These are phyloP conservation scores for Simplicillium aogashimaense DNA, from an alignment of 2,329 filamentous ascomycete genomes.

Conservation along the genomic window DNA sequence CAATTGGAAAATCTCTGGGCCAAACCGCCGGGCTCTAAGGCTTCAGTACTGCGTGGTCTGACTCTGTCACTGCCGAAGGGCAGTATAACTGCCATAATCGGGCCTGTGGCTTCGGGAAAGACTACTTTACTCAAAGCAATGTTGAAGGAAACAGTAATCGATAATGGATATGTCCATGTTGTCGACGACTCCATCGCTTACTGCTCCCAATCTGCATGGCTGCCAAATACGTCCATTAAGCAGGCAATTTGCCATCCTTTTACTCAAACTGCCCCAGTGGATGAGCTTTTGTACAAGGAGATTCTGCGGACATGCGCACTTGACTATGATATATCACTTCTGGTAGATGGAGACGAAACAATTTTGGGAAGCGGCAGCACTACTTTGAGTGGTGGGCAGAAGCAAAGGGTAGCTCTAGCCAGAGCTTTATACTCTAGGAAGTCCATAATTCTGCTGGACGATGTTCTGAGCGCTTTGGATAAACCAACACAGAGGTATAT, in stretches of 20 bases:
- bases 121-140: constrained; percentile 20
- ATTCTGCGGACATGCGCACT: constrained; percentile 15
- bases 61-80: neutral
- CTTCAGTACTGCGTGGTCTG: neutral
- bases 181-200: constrained; percentile 1
- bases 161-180: constrained; percentile 1
- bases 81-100: constrained; percentile 15
- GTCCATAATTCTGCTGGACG: constrained; percentile 16
- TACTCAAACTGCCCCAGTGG: constrained; percentile 14
- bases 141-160: constrained; percentile 14
- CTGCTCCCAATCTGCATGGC: constrained; percentile 11
- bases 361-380: constrained; percentile 24
- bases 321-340: constrained; percentile 13
- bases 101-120: constrained; percentile 26
- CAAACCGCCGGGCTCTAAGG: constrained; percentile 1
- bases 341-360: constrained; percentile 21
- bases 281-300: constrained; percentile 14
- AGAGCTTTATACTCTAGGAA: constrained; percentile 18
- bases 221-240: constrained; percentile 19
- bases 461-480: constrained; percentile 22
- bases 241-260: constrained; percentile 17
- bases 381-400: constrained; percentile 26
- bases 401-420: constrained; percentile 19
- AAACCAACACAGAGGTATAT: constrained; percentile 4
- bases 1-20: neutral